Percentiles rank a stretch among this genome's conserved stretches.
Conservation (phyloP, 352 stramenopile species). For the Hyphochytrium catenoides region DNA sequence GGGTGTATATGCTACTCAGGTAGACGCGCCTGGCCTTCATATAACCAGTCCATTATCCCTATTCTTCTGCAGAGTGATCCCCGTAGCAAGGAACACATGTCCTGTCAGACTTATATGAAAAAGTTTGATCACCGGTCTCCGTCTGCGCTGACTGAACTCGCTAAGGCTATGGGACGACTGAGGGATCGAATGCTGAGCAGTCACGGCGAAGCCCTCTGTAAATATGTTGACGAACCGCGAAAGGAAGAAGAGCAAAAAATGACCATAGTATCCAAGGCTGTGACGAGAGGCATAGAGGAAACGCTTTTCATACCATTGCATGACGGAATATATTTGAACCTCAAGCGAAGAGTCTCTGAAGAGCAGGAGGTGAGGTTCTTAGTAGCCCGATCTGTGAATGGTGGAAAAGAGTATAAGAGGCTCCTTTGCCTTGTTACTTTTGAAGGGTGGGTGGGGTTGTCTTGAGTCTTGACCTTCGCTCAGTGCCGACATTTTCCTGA, state of each 20-base stretch:
- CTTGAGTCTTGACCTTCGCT: no score
- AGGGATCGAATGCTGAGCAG: not conserved
- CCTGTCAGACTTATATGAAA: slow-evolving; percentile 7
- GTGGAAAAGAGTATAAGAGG: no score
- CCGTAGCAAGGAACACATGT: no score
- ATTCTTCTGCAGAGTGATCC: no score
- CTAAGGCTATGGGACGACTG: slow-evolving; percentile 6
- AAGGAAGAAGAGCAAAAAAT: slow-evolving; percentile 5
- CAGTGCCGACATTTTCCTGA: no score
- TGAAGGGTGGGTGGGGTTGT: no score
- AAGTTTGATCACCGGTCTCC: slow-evolving; percentile 7
- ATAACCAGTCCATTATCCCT: no score
- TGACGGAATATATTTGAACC: slow-evolving; percentile 21
- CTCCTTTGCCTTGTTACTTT: no score
- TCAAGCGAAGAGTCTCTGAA: slow-evolving; percentile 34
- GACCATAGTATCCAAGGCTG: slow-evolving; percentile 2
- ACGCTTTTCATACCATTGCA: slow-evolving; percentile 36
- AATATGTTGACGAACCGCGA: not conserved
- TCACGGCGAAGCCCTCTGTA: not conserved
- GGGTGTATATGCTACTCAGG: no score
- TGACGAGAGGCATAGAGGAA: slow-evolving; percentile 27
- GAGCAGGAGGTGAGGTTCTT: slow-evolving; percentile 35
- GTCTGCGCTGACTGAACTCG: slow-evolving; percentile 4
- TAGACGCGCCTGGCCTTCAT: no score
- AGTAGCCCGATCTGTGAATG: no score